These are phyloP conservation scores for Cladophialophora bantiana DNA, from an alignment of 2,329 filamentous ascomycete genomes.

Conservation along the genomic window DNA sequence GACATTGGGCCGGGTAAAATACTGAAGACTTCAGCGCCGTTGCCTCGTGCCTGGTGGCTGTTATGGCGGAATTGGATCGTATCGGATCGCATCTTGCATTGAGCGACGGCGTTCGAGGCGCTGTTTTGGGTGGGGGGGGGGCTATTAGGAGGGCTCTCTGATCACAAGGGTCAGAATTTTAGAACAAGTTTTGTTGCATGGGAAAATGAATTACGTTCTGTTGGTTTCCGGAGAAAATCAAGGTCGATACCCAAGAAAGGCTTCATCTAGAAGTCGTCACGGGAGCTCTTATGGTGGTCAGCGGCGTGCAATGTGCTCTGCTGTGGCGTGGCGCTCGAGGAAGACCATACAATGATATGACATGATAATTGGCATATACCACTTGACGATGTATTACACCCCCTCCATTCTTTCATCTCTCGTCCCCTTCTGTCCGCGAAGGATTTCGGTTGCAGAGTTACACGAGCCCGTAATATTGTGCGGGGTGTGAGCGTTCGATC, in stretches of 20 bases:
- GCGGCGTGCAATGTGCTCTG: no score
- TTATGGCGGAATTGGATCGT: neutral
- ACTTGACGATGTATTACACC: no score
- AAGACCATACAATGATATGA: no score
- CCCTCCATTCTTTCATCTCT: no score
- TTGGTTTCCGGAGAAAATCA: neutral
- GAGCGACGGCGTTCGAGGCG: conserved; percentile 30
- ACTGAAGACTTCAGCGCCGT: conserved; percentile 49
- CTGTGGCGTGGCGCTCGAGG: no score
- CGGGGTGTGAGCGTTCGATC: neutral
- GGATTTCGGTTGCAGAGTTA: no score
- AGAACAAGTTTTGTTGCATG: neutral
- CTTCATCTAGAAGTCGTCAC: neutral
- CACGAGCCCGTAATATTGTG: neutral
- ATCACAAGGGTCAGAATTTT: neutral
- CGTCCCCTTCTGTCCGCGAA: no score
- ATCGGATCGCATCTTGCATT: conserved; percentile 5
- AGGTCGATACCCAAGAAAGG: conserved; percentile 8
- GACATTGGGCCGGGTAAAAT: conserved; percentile 77
- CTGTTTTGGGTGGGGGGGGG: neutral
- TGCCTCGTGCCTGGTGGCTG: neutral
- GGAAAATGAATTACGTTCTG: neutral
- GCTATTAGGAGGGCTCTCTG: neutral
- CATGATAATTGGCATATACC: no score
- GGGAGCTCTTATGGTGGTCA: neutral